Conservation (phyloP, 257 asterid genomes). For the Solanum ahanhuiri region DNA sequence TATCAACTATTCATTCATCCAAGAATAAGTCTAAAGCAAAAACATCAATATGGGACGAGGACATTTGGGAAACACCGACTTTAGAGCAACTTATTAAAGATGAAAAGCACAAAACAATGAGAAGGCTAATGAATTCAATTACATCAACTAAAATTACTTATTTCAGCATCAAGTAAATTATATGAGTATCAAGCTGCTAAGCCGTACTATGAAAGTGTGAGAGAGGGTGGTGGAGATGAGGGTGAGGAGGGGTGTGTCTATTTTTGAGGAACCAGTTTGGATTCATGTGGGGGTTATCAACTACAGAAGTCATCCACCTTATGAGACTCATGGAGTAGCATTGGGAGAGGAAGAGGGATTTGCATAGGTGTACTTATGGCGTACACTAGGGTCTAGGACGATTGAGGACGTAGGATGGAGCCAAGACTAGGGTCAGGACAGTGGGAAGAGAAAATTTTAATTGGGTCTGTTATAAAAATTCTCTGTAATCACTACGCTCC, state of each 20-base stretch:
- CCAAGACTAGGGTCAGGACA: not conserved
- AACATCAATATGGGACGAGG: not conserved
- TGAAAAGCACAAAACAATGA: not conserved
- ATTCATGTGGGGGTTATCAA: not conserved
- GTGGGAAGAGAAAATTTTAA: not conserved
- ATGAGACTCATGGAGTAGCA: not conserved
- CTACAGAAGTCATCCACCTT: not conserved
- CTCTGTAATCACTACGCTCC: not conserved
- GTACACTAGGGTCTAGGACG: not conserved
- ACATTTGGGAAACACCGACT: not conserved
- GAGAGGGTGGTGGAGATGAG: not conserved
- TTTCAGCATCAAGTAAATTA: no score
- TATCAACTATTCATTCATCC: not conserved
- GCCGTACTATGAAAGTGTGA: not conserved
- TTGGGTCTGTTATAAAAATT: not conserved
- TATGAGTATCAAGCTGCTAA: not conserved
- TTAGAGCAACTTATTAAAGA: not conserved
- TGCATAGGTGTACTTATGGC: not conserved
- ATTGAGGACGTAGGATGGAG: not conserved
- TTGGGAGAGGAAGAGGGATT: not conserved
- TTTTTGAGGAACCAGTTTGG: not conserved
- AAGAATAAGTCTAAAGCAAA: not conserved
- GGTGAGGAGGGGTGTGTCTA: not conserved
- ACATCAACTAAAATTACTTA: not conserved
- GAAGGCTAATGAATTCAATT: not conserved